These are phyloP conservation scores for Nitzschia palea DNA, from an alignment of 108 stramenopile genomes.

Conservation along the genomic window DNA sequence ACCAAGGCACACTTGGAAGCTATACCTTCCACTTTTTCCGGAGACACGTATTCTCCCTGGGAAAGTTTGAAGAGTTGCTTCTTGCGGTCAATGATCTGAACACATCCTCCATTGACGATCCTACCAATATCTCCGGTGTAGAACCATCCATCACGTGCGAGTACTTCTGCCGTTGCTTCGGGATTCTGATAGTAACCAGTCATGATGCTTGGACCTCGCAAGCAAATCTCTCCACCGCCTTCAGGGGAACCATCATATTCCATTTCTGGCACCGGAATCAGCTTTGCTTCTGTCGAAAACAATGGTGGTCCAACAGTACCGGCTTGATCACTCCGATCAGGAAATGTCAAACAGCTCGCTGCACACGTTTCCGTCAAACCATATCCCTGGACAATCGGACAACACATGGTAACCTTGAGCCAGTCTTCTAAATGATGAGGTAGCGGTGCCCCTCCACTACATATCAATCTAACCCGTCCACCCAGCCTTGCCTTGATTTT, in stretches of 20 bases:
- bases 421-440: conserved; percentile 12
- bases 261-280: conserved; percentile 26
- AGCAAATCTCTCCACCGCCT: conserved; percentile 38
- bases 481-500: conserved; percentile 20
- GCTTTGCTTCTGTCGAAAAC: conserved; percentile 14
- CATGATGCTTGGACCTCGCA: conserved; percentile 29
- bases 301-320: conserved; percentile 26
- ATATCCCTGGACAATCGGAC: conserved; percentile 35
- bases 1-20: not conserved
- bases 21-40: not conserved
- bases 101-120: not conserved
- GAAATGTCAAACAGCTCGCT: not conserved
- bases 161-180: conserved; percentile 35
- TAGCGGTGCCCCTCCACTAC: conserved; percentile 27
- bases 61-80: conserved; percentile 4
- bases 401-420: conserved; percentile 7
- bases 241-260: conserved; percentile 16
- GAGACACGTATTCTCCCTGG: conserved; percentile 4
- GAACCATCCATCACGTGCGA: conserved; percentile 19
- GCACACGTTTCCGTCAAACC: conserved; percentile 35
- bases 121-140: not conserved
- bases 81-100: conserved; percentile 1
- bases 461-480: not conserved
- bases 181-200: conserved; percentile 39
- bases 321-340: not conserved